These are phyloP conservation scores for Xylariales sp. DNA, from an alignment of 2,329 filamentous ascomycete species.

Conservation along the genomic window DNA sequence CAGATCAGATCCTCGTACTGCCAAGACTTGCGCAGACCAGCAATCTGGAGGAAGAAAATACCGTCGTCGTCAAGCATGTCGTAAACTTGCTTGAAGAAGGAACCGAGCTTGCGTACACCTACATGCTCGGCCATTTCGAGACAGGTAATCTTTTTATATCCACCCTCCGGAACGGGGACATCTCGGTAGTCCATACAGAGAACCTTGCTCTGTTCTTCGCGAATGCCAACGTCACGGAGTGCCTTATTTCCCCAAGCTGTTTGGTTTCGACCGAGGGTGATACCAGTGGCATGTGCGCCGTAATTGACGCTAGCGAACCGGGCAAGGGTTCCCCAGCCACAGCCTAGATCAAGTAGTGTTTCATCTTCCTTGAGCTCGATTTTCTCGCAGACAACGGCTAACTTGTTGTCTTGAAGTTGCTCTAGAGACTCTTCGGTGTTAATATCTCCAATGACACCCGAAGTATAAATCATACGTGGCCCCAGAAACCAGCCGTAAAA, in stretches of 20 bases:
- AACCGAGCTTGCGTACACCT: slow-evolving; percentile 86
- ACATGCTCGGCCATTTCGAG: slow-evolving; percentile 99
- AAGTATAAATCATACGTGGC: slow-evolving; percentile 98
- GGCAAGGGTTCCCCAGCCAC: slow-evolving; percentile 96
- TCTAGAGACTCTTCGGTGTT: slow-evolving; percentile 90
- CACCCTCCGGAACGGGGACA: slow-evolving; percentile 80
- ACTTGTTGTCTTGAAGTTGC: slow-evolving; percentile 97
- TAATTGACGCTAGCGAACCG: slow-evolving; percentile 95
- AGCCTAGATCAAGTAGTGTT: slow-evolving; percentile 91
- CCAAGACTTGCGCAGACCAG: slow-evolving; percentile 93
- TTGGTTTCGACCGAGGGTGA: slow-evolving; percentile 96
- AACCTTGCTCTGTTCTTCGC: slow-evolving; percentile 90
- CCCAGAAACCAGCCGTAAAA: slow-evolving; percentile 99
- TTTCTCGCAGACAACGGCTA: slow-evolving; percentile 95
- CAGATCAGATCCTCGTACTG: slow-evolving; percentile 98
- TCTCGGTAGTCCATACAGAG: slow-evolving; percentile 98
- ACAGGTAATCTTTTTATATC: slow-evolving; percentile 95
- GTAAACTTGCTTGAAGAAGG: slow-evolving; percentile 87
- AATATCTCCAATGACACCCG: slow-evolving; percentile 90
- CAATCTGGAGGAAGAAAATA: slow-evolving; percentile 94
- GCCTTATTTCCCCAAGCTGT: slow-evolving; percentile 96
- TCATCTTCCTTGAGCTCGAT: slow-evolving; percentile 86
- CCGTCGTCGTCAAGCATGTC: slow-evolving; percentile 98
- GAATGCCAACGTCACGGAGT: slow-evolving; percentile 82
- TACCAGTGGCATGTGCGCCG: slow-evolving; percentile 84